phyloP scores from a whole-genome alignment of 2,329 filamentous ascomycete genomes.

The Colletotrichum filicis region DNA sequence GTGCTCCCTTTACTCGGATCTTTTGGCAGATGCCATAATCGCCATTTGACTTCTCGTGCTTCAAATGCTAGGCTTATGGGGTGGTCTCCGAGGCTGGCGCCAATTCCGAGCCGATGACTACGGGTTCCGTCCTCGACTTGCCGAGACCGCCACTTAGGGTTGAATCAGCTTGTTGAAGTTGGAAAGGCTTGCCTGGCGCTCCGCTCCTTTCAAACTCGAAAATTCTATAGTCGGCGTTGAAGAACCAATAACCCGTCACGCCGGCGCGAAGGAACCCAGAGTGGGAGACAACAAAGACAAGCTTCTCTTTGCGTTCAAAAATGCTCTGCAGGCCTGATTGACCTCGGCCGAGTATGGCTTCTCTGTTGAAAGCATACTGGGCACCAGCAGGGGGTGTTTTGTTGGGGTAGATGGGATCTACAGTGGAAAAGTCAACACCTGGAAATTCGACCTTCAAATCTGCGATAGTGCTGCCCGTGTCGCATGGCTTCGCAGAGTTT shows the following conservation, averaged over 20 bases:
- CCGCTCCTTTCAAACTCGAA: slow-evolving; percentile 61
- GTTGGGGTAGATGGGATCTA: slow-evolving; percentile 72
- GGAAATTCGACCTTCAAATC: slow-evolving; percentile 62
- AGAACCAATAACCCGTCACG: slow-evolving; percentile 65
- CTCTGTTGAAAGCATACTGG: slow-evolving; percentile 63
- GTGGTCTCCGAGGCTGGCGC: slow-evolving; percentile 44
- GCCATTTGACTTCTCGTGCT: neutral
- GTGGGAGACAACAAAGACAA: slow-evolving; percentile 73
- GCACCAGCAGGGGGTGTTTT: slow-evolving; percentile 62
- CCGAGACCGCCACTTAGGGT: slow-evolving; percentile 50
- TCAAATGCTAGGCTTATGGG: neutral
- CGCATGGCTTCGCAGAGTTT: slow-evolving; percentile 68
- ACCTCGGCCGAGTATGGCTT: slow-evolving; percentile 65
- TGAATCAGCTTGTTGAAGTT: slow-evolving; percentile 57
- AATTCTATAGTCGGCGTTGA: slow-evolving; percentile 73
- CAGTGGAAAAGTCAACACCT: slow-evolving; percentile 62
- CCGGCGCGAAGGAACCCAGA: slow-evolving; percentile 71
- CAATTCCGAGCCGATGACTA: slow-evolving; percentile 51
- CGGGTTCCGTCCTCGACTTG: slow-evolving; percentile 46
- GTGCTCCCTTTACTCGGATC: neutral
- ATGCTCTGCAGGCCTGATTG: slow-evolving; percentile 61
- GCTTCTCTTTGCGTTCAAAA: slow-evolving; percentile 65
- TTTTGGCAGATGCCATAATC: neutral
- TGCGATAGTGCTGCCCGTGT: slow-evolving; percentile 64
- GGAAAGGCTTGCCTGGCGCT: slow-evolving; percentile 41